Evolutionary conservation across 352 stramenopile genomes (phyloP), one percentile per base, ranked within the genome.

Genomic region (Globisporangium spiculum): DNA sequence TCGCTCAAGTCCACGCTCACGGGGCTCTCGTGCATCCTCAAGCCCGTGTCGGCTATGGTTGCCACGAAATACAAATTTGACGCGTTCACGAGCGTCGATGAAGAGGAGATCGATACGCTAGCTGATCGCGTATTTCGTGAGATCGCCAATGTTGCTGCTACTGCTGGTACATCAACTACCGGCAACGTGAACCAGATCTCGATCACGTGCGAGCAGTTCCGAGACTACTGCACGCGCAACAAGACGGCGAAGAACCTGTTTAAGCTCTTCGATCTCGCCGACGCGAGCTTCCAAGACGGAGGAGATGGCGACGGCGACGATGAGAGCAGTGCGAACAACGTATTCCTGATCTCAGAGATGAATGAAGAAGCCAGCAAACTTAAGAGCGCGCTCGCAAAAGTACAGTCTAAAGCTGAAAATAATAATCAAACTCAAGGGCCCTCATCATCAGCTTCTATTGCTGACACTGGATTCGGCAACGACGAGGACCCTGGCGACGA

Each of bases 1-100:
- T 94, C 88, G 22, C 75, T 96, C 38, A 96, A 96, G 73, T 96
- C 88, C 50, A 94, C 88, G 18, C 69, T 96, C 36, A 71, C 78
- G 9, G 88, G 88, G 8, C 72, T 96, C 27, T 60, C 71, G 9
- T 92, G 93, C 59, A 86, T 94, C 32, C 58, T 96, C n/a, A 76
- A 75, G 53, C 66, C 73, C 18, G 64, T 68, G 12, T 66, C 66
- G 0, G 36, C 62, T 0, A 63, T 38, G 7, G 22, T 64, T 32
- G 24, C 24, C 32, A 8, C 27, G 16, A 72, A 69, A 26, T 20
- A 67, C 44, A 16, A 62, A 10, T 10, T 24, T 53, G n/a, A 46
- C 26, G 22, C 68, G 4, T 60, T 14, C 48, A 18, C 52, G 60
- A 50, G 44, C 55, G 24, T 66, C 60, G 76, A 93, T 54, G 88